Conservation (phyloP, 2,329 filamentous ascomycete genomes). For the Pyrenophora graminea region DNA sequence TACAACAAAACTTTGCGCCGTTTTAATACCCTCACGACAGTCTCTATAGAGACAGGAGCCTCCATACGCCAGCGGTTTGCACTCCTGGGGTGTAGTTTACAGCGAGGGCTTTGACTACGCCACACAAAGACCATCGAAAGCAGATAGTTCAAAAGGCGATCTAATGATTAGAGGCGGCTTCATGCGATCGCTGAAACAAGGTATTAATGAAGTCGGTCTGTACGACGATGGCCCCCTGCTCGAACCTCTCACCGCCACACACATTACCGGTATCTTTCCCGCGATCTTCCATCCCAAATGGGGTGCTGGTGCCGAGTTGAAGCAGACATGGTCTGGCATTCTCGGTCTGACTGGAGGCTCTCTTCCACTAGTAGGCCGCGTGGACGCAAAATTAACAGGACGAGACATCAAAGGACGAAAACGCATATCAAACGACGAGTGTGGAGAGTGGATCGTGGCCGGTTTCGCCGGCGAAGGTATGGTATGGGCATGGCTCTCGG, state of each 20-base stretch:
- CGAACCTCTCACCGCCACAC: slow-evolving; percentile 8
- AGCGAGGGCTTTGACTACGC: slow-evolving; percentile 9
- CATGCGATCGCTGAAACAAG: slow-evolving; percentile 18
- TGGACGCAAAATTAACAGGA: slow-evolving; percentile 40
- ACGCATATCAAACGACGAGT: slow-evolving; percentile 14
- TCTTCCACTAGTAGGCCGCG: slow-evolving; percentile 57
- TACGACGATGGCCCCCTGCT: slow-evolving; percentile 15
- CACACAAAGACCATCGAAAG: slow-evolving; percentile 9
- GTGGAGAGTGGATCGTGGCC: slow-evolving; percentile 41
- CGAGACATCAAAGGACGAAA: background rate
- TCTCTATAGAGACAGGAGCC: background rate
- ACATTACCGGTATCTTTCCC: slow-evolving; percentile 16
- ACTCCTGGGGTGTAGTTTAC: slow-evolving; percentile 56
- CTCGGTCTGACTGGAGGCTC: slow-evolving; percentile 55
- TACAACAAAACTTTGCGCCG: background rate
- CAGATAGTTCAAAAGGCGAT: slow-evolving; percentile 11
- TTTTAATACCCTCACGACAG: background rate
- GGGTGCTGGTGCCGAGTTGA: slow-evolving; percentile 28
- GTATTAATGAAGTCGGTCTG: slow-evolving; percentile 14
- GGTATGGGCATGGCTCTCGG: slow-evolving; percentile 23
- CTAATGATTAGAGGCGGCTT: slow-evolving; percentile 20
- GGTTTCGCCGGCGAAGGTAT: slow-evolving; percentile 22
- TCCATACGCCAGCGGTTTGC: slow-evolving; percentile 37
- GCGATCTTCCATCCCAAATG: slow-evolving; percentile 15
- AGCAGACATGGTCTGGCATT: slow-evolving; percentile 57